Evolutionary conservation across 2,329 filamentous ascomycete genomes (phyloP), one percentile per base, ranked within the genome.

Genomic region (Fusarium humuli): DNA sequence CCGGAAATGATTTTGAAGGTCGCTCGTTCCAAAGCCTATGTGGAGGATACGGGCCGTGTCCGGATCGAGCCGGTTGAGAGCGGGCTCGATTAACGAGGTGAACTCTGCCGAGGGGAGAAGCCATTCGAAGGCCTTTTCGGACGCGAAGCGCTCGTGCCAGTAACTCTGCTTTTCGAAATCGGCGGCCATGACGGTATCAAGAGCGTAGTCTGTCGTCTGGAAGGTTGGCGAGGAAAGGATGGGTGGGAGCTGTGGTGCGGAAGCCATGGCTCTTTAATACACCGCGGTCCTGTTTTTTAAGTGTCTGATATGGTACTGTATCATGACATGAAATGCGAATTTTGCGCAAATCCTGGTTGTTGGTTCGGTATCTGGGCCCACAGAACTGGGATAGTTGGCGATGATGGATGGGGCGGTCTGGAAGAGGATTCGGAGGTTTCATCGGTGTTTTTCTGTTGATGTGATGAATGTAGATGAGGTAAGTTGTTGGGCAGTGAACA

Each of bases 101-200:
- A 86, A 84, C 14, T 78, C 76, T 1, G 75, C 63, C 0, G 84
- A 85, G 4, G 81, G 65, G 16, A 80, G 66, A 18, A 86, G 79
- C 84, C 84, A 86, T 70, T 86, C 84, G 60, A 85, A 86, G 12
- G 79, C 72, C 8, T 75, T 78, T 70, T 86, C 84, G 16, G 77
- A 76, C 18, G 75, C 60, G 77, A 86, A 86, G 27, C 85, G 82
- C 8, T 80, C 63, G 57, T 79, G 82, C 84, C 84, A 86, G 73
- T 86, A 86, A 65, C 79, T 81, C 69, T 84, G 81, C 42, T 85
- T 82, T 37, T 86, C 84, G 60, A 83, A 86, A 57, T 85, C 81
- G 56, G 77, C 61, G 23, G 72, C 69, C 75, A 78, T 77, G 49
- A 61, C 61, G 37, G 64, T 60, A 54, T 46, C 40, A 34, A 69